Evolutionary conservation across 768 basidiomycete genomes (phyloP).

Genomic region (Lepiota brunneoincarnata): DNA sequence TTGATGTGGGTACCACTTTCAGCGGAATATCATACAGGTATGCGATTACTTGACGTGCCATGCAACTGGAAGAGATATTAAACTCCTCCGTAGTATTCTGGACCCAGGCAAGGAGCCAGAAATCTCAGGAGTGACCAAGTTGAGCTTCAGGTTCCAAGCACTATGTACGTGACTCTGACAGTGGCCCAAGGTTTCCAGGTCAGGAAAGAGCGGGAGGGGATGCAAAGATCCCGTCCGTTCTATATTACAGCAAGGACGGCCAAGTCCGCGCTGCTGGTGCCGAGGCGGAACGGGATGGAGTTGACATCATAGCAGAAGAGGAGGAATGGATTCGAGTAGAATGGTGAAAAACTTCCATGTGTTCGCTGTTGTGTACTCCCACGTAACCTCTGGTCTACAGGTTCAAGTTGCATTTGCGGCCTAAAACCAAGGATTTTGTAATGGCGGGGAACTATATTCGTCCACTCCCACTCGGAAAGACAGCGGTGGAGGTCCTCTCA

Average conservation of each 20-base stretch:
- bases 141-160: background rate
- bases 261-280: constrained; percentile 12
- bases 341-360: constrained; percentile 6
- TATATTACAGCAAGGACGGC: constrained; percentile 15
- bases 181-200: constrained; percentile 12
- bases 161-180: background rate
- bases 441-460: constrained; percentile 20
- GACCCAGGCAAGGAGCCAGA: constrained; percentile 24
- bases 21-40: constrained; percentile 17
- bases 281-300: constrained; percentile 14
- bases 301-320: constrained; percentile 13
- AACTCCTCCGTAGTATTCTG: constrained; percentile 18
- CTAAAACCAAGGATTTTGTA: constrained; percentile 16
- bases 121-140: constrained; percentile 25
- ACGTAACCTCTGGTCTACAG: constrained; percentile 14
- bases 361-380: background rate
- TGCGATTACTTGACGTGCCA: background rate
- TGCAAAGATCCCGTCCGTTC: constrained; percentile 15
- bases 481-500: constrained; percentile 36
- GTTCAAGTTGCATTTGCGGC: constrained; percentile 35
- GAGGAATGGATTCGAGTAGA: constrained; percentile 13
- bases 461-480: constrained; percentile 38
- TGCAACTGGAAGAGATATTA: background rate
- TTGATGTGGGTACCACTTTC: constrained; percentile 16
- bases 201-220: constrained; percentile 16